These are phyloP conservation scores for Lipomyces yamadae DNA, from an alignment of 805 yeast species.

Conservation along the genomic window DNA sequence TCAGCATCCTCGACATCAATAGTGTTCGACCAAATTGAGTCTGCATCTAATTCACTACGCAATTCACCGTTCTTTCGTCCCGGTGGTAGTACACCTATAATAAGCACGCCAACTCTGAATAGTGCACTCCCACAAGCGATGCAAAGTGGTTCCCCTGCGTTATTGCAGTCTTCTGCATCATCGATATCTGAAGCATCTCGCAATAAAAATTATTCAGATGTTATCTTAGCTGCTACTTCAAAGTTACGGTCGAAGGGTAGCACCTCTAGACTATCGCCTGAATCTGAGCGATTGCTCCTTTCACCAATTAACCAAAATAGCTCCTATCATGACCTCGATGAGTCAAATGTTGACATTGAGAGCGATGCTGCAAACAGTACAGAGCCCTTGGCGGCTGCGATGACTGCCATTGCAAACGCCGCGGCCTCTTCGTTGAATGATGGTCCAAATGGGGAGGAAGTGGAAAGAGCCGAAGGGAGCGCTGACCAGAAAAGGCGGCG, in stretches of 20 bases:
- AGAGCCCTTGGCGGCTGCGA: conserved; percentile 8
- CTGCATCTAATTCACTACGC: conserved; percentile 33
- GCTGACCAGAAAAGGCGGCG: conserved; percentile 6
- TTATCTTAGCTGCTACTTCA: conserved; percentile 9
- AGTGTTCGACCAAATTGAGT: conserved; percentile 32
- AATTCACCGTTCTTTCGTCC: conserved; percentile 15
- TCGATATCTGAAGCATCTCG: conserved; percentile 10
- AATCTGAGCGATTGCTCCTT: conserved; percentile 29
- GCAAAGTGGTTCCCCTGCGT: background rate
- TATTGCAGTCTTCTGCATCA: conserved; percentile 20
- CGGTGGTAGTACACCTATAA: background rate
- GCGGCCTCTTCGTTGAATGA: conserved; percentile 20
- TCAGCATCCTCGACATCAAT: conserved; percentile 32
- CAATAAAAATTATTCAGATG: conserved; percentile 12
- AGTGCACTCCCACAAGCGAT: background rate
- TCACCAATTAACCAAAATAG: conserved; percentile 14
- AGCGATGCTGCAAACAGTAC: conserved; percentile 10
- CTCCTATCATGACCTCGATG: conserved; percentile 17
- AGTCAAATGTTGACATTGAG: conserved; percentile 7
- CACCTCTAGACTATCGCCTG: conserved; percentile 7
- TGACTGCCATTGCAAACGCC: conserved; percentile 17
- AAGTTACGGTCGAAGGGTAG: conserved; percentile 12
- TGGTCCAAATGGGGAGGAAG: background rate
- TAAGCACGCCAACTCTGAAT: background rate
- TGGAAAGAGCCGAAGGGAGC: conserved; percentile 7